Base-by-base conservation (phyloP, 176 grass and related monocot genomes). In the Aegilops tauschii region DNA sequence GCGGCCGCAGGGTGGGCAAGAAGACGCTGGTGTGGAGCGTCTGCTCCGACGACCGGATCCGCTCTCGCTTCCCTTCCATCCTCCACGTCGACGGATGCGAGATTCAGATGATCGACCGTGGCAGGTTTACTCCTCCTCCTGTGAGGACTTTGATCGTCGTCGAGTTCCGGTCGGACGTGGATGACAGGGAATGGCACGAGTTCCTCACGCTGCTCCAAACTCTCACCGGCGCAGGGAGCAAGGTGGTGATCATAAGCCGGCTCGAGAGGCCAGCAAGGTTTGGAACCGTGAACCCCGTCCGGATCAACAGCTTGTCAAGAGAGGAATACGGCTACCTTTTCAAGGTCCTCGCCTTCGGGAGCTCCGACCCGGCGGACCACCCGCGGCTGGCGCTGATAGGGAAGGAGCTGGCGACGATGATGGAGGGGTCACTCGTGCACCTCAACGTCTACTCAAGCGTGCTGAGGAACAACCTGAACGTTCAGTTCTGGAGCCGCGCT, bases 261-360 rank as follows among this genome's bases (percentile, higher is more conserved):
- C 18, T 73, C 5, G 66, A 73, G 52, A 72, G 34, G 13, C 12
- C 73, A 5, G 63, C 54, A 0, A n/a, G 85, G 77, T 86, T 86
- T 12, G 85, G 85, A 6, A 86, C 77, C 3, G 66, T 86, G 9
- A 35, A 52, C 36, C 77, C 30, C 0, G 21, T 80, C 9, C 77
- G 54, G 12, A 8, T 80, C 16, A 47, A 44, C 5, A 73, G 32
- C 77, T 25, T 86, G 8, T 86, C 85, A 0, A 20, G 2, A 21
- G 78, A 87, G 40, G 85, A 87, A 61, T 87, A 82, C 59, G 28
- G 78, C 5, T 87, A 87, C 30, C 69, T 87, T 18, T 87, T 87
- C 78, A 87, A 87, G 78, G 58, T 87, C 5, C 77, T 87, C 10
- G 69, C 69, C 10, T 87, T 87, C n/a, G 78, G 85, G 14, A 81